phyloP scores from a whole-genome alignment of 345 rosid species.

The Corchorus olitorius region DNA sequence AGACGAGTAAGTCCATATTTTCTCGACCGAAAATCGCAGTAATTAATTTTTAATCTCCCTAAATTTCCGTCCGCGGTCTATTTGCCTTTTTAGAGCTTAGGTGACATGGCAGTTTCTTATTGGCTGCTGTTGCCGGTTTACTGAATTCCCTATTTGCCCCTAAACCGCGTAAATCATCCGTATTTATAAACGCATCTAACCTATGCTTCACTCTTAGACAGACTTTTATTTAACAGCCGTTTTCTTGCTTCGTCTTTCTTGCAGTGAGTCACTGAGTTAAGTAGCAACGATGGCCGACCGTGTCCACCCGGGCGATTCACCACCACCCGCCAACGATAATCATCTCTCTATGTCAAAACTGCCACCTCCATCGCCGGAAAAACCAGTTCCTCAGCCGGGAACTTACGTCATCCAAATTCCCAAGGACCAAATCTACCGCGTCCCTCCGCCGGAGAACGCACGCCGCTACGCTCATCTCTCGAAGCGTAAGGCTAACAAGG shows the following conservation, averaged over 20 bases:
- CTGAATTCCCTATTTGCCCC: background rate
- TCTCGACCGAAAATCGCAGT: no score
- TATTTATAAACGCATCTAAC: background rate
- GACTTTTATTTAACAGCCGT: background rate
- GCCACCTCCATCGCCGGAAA: constrained; percentile 23
- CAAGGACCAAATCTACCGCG: constrained; percentile 83
- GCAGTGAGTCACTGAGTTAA: background rate
- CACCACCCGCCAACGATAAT: background rate
- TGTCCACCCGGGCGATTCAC: constrained; percentile 36
- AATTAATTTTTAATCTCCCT: background rate
- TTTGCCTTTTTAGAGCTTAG: background rate
- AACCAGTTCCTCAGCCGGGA: constrained; percentile 51
- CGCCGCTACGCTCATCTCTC: constrained; percentile 60
- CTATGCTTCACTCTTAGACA: background rate
- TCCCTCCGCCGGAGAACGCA: constrained; percentile 86
- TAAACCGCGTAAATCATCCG: background rate
- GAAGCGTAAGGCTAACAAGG: constrained; percentile 33
- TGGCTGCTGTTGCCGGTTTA: background rate
- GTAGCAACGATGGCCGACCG: constrained; percentile 37
- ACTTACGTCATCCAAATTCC: constrained; percentile 88
- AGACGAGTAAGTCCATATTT: background rate
- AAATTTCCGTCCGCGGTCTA: background rate
- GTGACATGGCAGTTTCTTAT: background rate
- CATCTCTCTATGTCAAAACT: background rate
- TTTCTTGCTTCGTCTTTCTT: background rate